Conservation (phyloP, 2,329 filamentous ascomycete species). For the Coniosporium tulheliwenetii region DNA sequence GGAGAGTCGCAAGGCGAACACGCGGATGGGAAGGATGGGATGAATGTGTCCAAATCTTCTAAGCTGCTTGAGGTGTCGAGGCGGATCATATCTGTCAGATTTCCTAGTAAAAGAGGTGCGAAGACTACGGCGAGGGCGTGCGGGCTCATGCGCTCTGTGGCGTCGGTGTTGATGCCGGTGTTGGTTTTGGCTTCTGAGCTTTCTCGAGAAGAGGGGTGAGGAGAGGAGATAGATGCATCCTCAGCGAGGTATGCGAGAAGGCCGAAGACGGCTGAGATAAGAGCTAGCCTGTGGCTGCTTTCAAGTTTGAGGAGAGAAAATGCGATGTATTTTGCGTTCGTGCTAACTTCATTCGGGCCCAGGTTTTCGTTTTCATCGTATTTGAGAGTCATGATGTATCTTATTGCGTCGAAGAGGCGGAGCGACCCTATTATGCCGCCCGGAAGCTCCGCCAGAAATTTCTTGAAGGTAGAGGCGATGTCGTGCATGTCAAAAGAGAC, state of each 20-base stretch:
- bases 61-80: neutral
- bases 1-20: too few relatives aligned
- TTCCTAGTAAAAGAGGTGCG: neutral
- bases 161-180: too few relatives aligned
- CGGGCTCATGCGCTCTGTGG: neutral
- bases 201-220: too few relatives aligned
- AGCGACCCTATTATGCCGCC: slow-evolving; percentile 52
- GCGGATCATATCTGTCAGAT: neutral
- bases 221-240: neutral
- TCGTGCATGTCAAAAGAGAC: slow-evolving; percentile 47
- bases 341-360: too few relatives aligned
- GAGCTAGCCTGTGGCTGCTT: slow-evolving; percentile 1
- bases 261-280: slow-evolving; percentile 5
- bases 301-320: slow-evolving; percentile 1
- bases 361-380: too few relatives aligned
- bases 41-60: too few relatives aligned
- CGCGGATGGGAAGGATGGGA: too few relatives aligned
- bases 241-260: slow-evolving; percentile 1
- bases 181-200: too few relatives aligned
- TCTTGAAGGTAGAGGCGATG: slow-evolving; percentile 52
- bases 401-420: slow-evolving; percentile 43
- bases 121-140: neutral
- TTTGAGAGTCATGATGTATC: slow-evolving; percentile 28
- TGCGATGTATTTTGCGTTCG: neutral
- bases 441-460: slow-evolving; percentile 44